Base-by-base conservation (phyloP, 176 grass and related monocot species). In the Themeda triandra region DNA sequence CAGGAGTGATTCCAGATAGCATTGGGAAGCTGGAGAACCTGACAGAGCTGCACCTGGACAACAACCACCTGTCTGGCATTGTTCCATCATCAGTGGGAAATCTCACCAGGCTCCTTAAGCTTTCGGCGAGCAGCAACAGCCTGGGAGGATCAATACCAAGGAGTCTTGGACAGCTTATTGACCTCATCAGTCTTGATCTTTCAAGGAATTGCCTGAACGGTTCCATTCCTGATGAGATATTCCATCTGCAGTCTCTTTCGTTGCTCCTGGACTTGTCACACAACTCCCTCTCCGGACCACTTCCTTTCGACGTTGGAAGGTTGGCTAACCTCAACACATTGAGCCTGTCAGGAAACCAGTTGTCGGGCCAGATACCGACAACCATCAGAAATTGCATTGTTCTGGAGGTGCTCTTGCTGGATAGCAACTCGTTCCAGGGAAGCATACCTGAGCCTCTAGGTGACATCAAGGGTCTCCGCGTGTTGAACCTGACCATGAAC, bases 401-500 rank as follows among this genome's bases (percentile, higher is more conserved):
- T 5, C 69, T 88, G 31, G 39, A 85, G 58, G 23, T 2, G 0
- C 80, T 92, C 4, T 36, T 58, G 27, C 25, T 92, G 58, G 83
- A 79, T 40, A 25, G 9, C 0, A 92, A 92, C 66, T 51, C 30
- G 4, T 71, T 92, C 42, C 24, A 78, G 15, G 86, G 86, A 51
- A 35, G 8, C 36, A 83, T 88, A 75, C 86, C 90, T 79, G 3
- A 8, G 9, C 58, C 78, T 18, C 28, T 92, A 10, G 29, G 6
- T 14, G 72, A 79, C 4, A 60, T 88, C 40, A 86, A 77, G 11
- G 85, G 83, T 4, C 75, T 90, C 40, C 13, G 17, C 17, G 9
- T 5, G 36, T 3, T 93, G 23, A 86, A 93, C 11, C 53, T 86
- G 17, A 80, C 80, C 1, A 48, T 19, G 53, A 92, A 92, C 17